Conservation (phyloP, 257 asterid species). For the Nicotiana otophora region DNA sequence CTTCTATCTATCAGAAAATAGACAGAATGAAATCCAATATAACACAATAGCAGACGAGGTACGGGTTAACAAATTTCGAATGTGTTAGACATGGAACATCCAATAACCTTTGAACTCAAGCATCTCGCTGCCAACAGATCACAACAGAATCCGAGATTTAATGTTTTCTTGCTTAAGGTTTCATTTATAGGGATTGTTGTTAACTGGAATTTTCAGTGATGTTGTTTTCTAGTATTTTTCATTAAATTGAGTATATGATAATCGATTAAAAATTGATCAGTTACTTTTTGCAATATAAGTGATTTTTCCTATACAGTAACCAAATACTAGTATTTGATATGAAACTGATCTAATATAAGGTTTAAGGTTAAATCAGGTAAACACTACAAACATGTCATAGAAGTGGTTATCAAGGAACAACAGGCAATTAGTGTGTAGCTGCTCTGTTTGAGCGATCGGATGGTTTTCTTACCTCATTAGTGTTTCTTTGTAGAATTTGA, state of each 20-base stretch:
- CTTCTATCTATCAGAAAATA: neutral
- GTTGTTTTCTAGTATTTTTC: neutral
- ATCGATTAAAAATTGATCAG: neutral
- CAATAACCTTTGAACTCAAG: neutral
- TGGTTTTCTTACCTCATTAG: too few species aligned
- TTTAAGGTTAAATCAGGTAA: too few species aligned
- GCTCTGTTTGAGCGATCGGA: too few species aligned
- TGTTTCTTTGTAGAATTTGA: too few species aligned
- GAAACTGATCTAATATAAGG: too few species aligned
- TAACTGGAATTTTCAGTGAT: neutral
- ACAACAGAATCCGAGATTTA: neutral
- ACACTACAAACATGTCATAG: too few species aligned
- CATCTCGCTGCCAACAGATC: neutral
- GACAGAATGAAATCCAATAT: neutral
- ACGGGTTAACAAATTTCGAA: neutral
- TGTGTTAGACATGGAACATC: neutral
- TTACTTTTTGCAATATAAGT: neutral
- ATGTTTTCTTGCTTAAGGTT: neutral
- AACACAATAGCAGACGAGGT: neutral
- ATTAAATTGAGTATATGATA: neutral
- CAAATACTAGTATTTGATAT: too few species aligned
- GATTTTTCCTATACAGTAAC: too few species aligned
- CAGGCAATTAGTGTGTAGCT: too few species aligned
- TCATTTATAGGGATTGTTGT: neutral
- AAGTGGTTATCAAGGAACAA: too few species aligned